Conservation (phyloP, 148 eudicot species). For the Amaranthus cruentus region DNA sequence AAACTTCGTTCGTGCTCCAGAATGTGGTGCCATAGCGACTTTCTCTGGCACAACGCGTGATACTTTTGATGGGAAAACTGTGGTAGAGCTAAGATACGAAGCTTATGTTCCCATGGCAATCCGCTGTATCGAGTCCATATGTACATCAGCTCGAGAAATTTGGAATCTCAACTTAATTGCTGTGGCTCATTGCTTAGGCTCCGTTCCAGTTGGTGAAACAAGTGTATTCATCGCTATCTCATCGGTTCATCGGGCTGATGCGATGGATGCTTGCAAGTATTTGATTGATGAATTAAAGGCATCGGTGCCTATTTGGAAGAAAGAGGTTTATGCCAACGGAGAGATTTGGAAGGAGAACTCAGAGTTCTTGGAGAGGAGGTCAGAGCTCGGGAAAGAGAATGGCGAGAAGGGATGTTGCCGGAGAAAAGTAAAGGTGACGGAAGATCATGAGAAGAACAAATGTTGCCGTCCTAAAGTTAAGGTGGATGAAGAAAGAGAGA, state of each 20-base stretch:
- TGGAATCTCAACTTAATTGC: conserved; percentile 63
- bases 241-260: conserved; percentile 68
- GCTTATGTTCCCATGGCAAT: conserved; percentile 89
- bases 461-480: conserved; percentile 50
- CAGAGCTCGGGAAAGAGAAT: conserved; percentile 33
- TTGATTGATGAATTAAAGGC: conserved; percentile 90
- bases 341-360: conserved; percentile 95
- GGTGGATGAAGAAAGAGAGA: conserved; percentile 28
- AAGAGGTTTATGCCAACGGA: conserved; percentile 81
- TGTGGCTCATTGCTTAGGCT: conserved; percentile 70
- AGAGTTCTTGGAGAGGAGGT: conserved; percentile 58
- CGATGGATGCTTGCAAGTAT: conserved; percentile 78
- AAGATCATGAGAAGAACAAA: conserved; percentile 24
- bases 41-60: conserved; percentile 91
- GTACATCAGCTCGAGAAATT: conserved; percentile 52
- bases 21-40: conserved; percentile 78
- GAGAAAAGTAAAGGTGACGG: conserved; percentile 26
- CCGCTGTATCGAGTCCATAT: conserved; percentile 63
- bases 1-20: conserved; percentile 56
- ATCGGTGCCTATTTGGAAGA: conserved; percentile 89
- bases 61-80: conserved; percentile 67
- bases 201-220: conserved; percentile 77
- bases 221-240: conserved; percentile 76
- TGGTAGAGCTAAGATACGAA: conserved; percentile 82
- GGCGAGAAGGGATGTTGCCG: conserved; percentile 9